phyloP scores from a whole-genome alignment of 2,329 filamentous ascomycete genomes.

The Ophidiomyces ophidiicola region DNA sequence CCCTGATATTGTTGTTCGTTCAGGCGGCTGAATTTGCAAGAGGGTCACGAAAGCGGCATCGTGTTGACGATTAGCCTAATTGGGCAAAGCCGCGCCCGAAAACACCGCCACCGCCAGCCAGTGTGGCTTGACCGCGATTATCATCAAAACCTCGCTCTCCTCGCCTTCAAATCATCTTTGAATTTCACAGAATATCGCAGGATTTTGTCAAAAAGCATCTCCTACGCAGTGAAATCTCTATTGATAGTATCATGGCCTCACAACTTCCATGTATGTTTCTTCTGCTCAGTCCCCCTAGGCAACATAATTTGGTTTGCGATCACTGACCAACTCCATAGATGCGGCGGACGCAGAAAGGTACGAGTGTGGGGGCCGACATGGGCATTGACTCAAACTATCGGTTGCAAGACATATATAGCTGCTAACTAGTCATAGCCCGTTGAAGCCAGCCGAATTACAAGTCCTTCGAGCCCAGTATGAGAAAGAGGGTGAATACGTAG shows the following conservation, averaged over 20 bases:
- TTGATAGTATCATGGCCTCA: conserved; percentile 37
- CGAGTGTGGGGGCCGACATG: conserved; percentile 23
- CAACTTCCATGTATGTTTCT: conserved; percentile 39
- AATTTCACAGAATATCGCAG: conserved; percentile 3
- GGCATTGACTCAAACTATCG: no score
- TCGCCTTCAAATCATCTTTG: conserved; percentile 1
- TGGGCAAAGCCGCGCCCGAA: conserved; percentile 5
- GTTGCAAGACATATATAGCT: no score
- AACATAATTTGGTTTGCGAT: conserved; percentile 7
- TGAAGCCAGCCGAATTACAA: conserved; percentile 83
- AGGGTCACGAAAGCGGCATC: conserved; percentile 1
- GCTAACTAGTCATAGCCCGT: conserved; percentile 46
- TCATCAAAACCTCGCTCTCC: neutral
- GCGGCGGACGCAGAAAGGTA: conserved; percentile 95
- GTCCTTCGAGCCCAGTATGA: conserved; percentile 91
- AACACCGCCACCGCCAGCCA: conserved; percentile 6
- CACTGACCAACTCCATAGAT: conserved; percentile 45
- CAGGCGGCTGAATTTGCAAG: no score
- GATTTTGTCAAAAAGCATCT: neutral
- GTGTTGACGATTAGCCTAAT: conserved; percentile 18
- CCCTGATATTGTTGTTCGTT: no score
- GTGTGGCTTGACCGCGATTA: conserved; percentile 14
- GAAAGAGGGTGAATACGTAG: conserved; percentile 93
- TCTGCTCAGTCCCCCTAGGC: conserved; percentile 1
- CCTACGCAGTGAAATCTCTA: neutral